Percentiles rank a stretch among this genome's conserved stretches.
Evolutionary conservation across 1,139 yeast species (phyloP).

Genomic region (Pichia sp.): DNA sequence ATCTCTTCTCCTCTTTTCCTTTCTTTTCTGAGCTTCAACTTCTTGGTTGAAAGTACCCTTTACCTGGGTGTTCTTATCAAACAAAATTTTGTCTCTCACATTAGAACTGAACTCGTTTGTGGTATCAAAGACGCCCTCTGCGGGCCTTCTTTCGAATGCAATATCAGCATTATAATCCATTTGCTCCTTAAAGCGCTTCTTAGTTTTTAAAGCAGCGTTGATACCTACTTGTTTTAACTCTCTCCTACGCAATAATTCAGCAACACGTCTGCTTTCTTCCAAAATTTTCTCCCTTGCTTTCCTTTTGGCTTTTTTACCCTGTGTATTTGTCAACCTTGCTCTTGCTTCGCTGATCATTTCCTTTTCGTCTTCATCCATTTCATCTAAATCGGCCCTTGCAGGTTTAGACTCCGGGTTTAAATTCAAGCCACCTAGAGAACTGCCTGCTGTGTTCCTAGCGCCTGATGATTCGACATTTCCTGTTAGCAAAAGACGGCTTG

Average conservation of each 20-base stretch:
- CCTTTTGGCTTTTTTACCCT: conserved; percentile 91
- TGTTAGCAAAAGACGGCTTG: conserved; percentile 20
- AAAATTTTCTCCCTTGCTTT: conserved; percentile 81
- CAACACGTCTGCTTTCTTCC: conserved; percentile 51
- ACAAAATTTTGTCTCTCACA: conserved; percentile 37
- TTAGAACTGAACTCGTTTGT: conserved; percentile 50
- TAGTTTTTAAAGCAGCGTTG: conserved; percentile 50
- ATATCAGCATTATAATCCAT: conserved; percentile 82
- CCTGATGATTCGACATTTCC: conserved; percentile 20
- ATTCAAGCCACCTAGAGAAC: conserved; percentile 53
- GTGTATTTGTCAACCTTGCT: conserved; percentile 87
- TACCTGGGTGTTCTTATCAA: conserved; percentile 34
- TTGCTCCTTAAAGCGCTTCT: conserved; percentile 47
- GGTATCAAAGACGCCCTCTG: conserved; percentile 66
- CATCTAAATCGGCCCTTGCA: conserved; percentile 76
- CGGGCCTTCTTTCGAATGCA: conserved; percentile 74
- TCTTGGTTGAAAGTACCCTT: conserved; percentile 46
- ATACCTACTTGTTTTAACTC: conserved; percentile 87
- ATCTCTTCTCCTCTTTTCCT: conserved; percentile 28
- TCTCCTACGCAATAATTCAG: conserved; percentile 74
- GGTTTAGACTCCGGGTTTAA: conserved; percentile 76
- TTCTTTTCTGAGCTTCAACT: conserved; percentile 34
- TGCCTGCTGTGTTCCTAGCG: conserved; percentile 41
- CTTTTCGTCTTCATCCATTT: conserved; percentile 79
- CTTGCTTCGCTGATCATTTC: conserved; percentile 94